Base-by-base conservation (phyloP, 1,139 yeast species). In the Pichia cactophila region DNA sequence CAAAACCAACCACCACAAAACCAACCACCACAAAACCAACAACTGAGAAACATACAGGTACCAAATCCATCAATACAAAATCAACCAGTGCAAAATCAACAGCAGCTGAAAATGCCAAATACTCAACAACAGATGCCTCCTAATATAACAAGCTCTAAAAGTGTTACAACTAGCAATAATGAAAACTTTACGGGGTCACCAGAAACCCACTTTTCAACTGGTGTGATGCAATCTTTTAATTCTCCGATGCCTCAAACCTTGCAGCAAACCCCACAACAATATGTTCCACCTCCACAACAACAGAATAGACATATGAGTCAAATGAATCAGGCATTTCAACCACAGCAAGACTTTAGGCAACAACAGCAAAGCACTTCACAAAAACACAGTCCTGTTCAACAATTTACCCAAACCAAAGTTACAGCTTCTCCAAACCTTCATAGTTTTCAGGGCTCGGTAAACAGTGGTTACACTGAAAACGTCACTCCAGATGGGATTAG, bases 71-170 rank as follows among this genome's bases (percentile, higher is more conserved):
- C 23, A 23, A 23, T 23, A 23, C 23, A 23, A 23, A 23, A 23
- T 5, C 23, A 4, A 23, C 23, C 23, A 23, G 23, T 23, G 23
- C 23, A 23, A 23, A 23, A 23, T 26, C 56, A 43, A 33, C 41
- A 39, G 10, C 59, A 50, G 5, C 23, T 23, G 23, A 23, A 23
- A 23, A 23, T 4, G 4, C 23, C 23, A 23, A 23, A 23, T 23
- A 38, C 56, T 10, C 38, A 35, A 35, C 38, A 16, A 35, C 38
- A 35, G 12, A 31, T 31, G 7, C 35, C 45, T 41, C 57, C n/a
- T 5, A 31, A 12, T 31, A 31, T 31, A 50, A 28, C 60, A 45
- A 28, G 42, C 17, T 29, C 43, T 41, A 31, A 10, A 11, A 31
- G 11, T 31, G 5, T 14, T 5, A 31, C 7, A 10, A 14, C 35